phyloP scores from a whole-genome alignment of 2,329 filamentous ascomycete genomes.

The Lecanosticta acicola region DNA sequence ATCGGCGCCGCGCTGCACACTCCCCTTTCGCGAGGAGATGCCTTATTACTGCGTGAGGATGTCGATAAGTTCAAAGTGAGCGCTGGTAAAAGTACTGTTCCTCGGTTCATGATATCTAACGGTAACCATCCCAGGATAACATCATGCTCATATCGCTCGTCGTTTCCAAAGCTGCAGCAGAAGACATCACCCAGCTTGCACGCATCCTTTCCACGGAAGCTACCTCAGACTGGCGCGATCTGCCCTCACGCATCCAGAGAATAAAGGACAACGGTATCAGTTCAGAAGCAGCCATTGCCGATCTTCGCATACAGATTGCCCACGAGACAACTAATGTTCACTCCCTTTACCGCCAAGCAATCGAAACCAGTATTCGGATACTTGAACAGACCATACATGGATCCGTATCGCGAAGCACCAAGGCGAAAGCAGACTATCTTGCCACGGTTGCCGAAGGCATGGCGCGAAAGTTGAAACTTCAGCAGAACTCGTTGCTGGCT shows the following conservation, averaged over 20 bases:
- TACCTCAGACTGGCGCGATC: slow-evolving; percentile 9
- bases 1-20: slow-evolving; percentile 37
- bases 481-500: slow-evolving; percentile 24
- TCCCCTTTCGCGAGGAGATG: slow-evolving; percentile 34
- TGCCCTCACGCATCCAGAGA: slow-evolving; percentile 13
- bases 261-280: slow-evolving; percentile 17
- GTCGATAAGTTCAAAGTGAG: slow-evolving; percentile 36
- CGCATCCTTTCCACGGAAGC: slow-evolving; percentile 22
- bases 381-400: slow-evolving; percentile 47
- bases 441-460: slow-evolving; percentile 39
- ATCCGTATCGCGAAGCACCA: slow-evolving; percentile 36
- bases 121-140: slow-evolving; percentile 29
- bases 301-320: slow-evolving; percentile 31
- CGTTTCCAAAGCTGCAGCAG: slow-evolving; percentile 32
- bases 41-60: slow-evolving; percentile 37
- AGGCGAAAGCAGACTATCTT: slow-evolving; percentile 41
- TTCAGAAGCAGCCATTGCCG: slow-evolving; percentile 24
- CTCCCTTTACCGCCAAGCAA: slow-evolving; percentile 33
- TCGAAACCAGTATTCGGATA: slow-evolving; percentile 37
- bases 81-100: not conserved
- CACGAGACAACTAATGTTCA: slow-evolving; percentile 34
- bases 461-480: slow-evolving; percentile 35
- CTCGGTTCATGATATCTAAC: too few relatives aligned
- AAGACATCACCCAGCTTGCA: slow-evolving; percentile 31
- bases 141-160: slow-evolving; percentile 32